Percentiles rank a stretch among this genome's conserved stretches.
Evolutionary conservation across 2,329 filamentous ascomycete species (phyloP).

Genomic region (Pleurostoma richardsiae): DNA sequence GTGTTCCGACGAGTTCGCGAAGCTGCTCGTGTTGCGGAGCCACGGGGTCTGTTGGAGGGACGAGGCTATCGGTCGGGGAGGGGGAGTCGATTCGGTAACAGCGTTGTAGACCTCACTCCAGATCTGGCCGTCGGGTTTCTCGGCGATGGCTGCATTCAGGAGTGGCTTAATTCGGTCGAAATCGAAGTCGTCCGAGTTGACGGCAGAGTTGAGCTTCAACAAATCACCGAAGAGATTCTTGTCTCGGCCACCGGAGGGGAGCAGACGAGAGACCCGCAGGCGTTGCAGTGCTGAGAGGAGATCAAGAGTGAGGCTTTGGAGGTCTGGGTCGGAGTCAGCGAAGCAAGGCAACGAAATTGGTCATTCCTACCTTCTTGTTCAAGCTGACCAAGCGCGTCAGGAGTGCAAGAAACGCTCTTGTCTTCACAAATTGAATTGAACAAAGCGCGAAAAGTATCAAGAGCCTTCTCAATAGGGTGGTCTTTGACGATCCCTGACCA

Average conservation of each 20-base stretch:
- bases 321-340: no score
- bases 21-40: no score
- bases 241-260: no score
- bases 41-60: no score
- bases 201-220: no score
- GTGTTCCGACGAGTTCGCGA: no score
- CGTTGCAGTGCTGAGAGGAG: no score
- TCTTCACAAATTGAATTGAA: conserved; percentile 17
- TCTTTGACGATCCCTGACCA: conserved; percentile 17
- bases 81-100: conserved; percentile 27
- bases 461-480: conserved; percentile 20
- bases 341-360: not conserved
- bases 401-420: conserved; percentile 9
- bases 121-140: conserved; percentile 21
- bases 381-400: no score
- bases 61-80: conserved; percentile 16
- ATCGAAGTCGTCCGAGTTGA: conserved; percentile 14
- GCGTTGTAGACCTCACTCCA: conserved; percentile 29
- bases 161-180: conserved; percentile 24
- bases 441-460: conserved; percentile 16
- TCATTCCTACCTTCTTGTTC: conserved; percentile 13
- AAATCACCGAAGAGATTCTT: no score
- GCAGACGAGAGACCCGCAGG: no score
- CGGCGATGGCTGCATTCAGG: conserved; percentile 18
- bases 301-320: no score